phyloP scores from a whole-genome alignment of 371 early-diverging fungal species.

The Funneliformis caledonium region DNA sequence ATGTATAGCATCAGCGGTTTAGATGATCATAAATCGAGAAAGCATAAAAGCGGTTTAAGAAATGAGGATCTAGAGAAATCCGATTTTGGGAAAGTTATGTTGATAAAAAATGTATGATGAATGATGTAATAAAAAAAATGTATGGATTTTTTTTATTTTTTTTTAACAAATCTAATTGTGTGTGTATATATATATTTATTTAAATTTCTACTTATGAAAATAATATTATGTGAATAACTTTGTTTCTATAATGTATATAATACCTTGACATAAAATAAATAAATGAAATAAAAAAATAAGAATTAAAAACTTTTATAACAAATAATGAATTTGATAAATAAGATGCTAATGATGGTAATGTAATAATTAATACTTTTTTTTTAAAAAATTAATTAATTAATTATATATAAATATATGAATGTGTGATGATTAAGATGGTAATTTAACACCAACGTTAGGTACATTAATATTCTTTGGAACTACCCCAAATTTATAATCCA shows the following conservation, averaged over 20 bases:
- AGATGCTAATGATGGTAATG: neutral
- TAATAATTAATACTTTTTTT: neutral
- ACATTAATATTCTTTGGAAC: constrained; percentile 9
- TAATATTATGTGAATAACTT: too few species aligned
- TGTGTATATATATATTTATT: too few species aligned
- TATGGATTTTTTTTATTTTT: too few species aligned
- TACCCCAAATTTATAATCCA: constrained; percentile 64
- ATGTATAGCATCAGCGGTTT: neutral
- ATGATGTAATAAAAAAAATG: too few species aligned
- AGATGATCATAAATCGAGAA: neutral
- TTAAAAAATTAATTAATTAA: neutral
- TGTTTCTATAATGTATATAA: too few species aligned
- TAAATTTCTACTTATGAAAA: too few species aligned
- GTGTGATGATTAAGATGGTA: neutral
- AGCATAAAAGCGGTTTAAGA: neutral
- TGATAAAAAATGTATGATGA: too few species aligned
- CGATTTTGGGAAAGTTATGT: neutral
- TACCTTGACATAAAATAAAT: too few species aligned
- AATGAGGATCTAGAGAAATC: neutral
- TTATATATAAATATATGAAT: neutral
- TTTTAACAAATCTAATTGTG: too few species aligned
- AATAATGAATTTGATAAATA: too few species aligned
- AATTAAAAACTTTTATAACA: too few species aligned
- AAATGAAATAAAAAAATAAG: too few species aligned
- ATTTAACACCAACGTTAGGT: neutral